These are phyloP conservation scores for Trichoderma breve DNA, from an alignment of 2,329 filamentous ascomycete genomes.

Conservation along the genomic window DNA sequence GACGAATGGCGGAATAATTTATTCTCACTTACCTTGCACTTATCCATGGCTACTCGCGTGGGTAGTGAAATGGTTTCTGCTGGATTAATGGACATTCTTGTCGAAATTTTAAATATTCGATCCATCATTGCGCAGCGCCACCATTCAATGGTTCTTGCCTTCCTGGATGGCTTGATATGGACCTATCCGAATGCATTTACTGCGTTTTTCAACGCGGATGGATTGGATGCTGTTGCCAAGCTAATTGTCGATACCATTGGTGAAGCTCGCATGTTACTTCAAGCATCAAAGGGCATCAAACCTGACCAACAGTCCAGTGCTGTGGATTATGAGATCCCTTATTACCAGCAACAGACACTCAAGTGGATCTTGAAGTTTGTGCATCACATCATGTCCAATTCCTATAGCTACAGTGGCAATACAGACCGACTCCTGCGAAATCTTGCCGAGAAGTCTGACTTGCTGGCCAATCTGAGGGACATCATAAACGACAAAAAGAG, in stretches of 20 bases:
- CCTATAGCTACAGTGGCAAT: slow-evolving; percentile 66
- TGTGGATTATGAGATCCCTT: slow-evolving; percentile 91
- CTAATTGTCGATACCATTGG: slow-evolving; percentile 77
- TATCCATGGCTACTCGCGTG: slow-evolving; percentile 72
- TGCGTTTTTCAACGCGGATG: slow-evolving; percentile 75
- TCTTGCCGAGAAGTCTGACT: slow-evolving; percentile 84
- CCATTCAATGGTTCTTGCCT: slow-evolving; percentile 79
- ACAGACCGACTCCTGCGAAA: slow-evolving; percentile 90
- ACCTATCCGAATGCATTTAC: slow-evolving; percentile 81
- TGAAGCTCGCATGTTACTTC: slow-evolving; percentile 64
- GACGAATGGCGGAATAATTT: slow-evolving; percentile 90
- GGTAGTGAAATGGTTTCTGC: slow-evolving; percentile 83
- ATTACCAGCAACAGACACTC: slow-evolving; percentile 87
- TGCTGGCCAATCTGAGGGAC: slow-evolving; percentile 73
- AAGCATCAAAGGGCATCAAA: slow-evolving; percentile 69
- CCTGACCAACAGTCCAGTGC: slow-evolving; percentile 68
- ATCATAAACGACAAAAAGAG: slow-evolving; percentile 76
- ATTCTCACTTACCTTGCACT: slow-evolving; percentile 80
- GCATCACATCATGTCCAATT: slow-evolving; percentile 88
- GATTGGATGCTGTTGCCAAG: slow-evolving; percentile 86
- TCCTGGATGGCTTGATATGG: slow-evolving; percentile 86
- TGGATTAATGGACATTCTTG: slow-evolving; percentile 83
- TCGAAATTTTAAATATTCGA: slow-evolving; percentile 82
- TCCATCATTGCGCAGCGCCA: slow-evolving; percentile 79
- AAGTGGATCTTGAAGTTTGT: slow-evolving; percentile 95